A percentile compares a stretch with the other conserved stretches of the same genome.
phyloP scores from a whole-genome alignment of 208 protist genomes.

The Trypanosoma vivax region DNA sequence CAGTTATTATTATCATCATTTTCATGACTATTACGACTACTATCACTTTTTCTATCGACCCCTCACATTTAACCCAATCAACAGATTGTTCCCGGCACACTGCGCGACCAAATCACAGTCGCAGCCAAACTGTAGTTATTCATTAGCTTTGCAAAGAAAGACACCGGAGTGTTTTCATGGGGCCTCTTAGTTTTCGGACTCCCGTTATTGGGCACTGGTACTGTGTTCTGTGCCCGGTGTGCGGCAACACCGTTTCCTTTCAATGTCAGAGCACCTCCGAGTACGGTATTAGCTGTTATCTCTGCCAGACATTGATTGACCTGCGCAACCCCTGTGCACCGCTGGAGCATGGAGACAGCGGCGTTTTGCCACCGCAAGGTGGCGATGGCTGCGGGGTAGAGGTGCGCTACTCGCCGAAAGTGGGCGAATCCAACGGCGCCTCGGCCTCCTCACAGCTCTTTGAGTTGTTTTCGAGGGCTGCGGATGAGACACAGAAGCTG shows the following conservation, averaged over 20 bases:
- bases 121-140: no score
- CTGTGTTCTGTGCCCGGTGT: slow-evolving; percentile 63
- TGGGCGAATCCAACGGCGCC: slow-evolving; percentile 44
- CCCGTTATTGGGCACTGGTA: slow-evolving; percentile 55
- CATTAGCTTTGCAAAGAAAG: no score
- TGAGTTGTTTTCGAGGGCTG: slow-evolving; percentile 30
- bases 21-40: no score
- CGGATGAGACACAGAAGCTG: slow-evolving; percentile 52
- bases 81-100: no score
- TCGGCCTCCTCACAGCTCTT: slow-evolving; percentile 55
- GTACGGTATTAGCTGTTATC: slow-evolving; percentile 55
- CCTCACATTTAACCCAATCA: no score
- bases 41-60: no score
- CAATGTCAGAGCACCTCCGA: slow-evolving; percentile 33
- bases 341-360: slow-evolving; percentile 32
- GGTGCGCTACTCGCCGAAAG: slow-evolving; percentile 43
- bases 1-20: no score
- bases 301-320: slow-evolving; percentile 60
- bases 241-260: slow-evolving; percentile 52
- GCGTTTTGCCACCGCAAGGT: slow-evolving; percentile 9
- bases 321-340: slow-evolving; percentile 49
- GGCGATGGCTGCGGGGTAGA: neutral
- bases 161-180: no score
- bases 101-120: no score
- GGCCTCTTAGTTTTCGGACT: slow-evolving; percentile 17